Base-by-base conservation (phyloP, 2,329 filamentous ascomycete species). In the Nigrospora oryzae region DNA sequence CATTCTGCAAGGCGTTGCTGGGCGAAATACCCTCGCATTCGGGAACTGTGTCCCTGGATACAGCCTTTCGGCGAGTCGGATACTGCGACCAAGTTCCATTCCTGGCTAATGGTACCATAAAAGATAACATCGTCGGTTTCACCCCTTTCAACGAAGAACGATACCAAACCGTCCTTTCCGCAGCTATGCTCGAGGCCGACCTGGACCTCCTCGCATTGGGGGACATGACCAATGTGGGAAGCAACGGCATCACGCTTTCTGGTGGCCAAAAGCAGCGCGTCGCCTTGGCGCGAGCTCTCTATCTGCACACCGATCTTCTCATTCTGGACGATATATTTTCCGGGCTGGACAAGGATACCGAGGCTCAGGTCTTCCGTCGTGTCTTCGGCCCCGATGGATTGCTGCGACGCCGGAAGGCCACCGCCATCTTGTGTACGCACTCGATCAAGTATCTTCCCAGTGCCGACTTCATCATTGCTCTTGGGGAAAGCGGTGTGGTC, bases 41-140 rank as follows among this genome's bases (percentile, higher is more conserved):
- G 15, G 63, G 61, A 4, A 47, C 39, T 3, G 52, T 65, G 5
- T 36, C 48, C 1, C 43, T 62, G 39, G 42, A 44, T 3, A 40
- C 46, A 2, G 45, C 43, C 6, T 48, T 46, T 16, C 44, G 53
- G 7, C 55, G 51, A 11, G 54, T 67, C n/a, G 65, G 42, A 0
- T 73, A 66, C 50, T 71, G 68, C 44, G 62, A 64, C 38, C 71
- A 74, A 42, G 57, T 54, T 0, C 63, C 69, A 0, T 74, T 69
- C 68, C 57, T 71, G 2, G 58, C 59, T 4, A 72, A 73, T 45
- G 56, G 50, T 2, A 64, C 62, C 0, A 52, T 73, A n/a, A 56
- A 57, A 8, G 49, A 66, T 1, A 67, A 65, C 33, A 67, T 74
- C 5, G 46, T 66, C 1, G 68, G 64, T 0, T 43, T 45, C 12